phyloP scores from a whole-genome alignment of 768 basidiomycete species.

The Trametopsis cervina region DNA sequence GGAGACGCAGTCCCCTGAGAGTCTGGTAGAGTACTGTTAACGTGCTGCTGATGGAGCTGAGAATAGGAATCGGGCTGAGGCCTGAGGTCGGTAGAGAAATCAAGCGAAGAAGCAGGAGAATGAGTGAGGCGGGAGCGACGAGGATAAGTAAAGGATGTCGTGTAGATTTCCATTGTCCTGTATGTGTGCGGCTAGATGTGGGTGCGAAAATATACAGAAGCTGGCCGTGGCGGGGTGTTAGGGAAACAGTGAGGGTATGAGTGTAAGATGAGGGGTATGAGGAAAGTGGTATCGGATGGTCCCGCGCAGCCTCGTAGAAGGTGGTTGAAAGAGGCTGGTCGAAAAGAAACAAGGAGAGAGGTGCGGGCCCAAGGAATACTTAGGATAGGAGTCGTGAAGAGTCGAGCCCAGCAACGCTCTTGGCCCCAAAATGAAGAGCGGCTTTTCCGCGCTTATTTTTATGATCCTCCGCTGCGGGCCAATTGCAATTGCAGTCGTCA shows the following conservation, averaged over 20 bases:
- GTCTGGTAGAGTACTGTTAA: slow-evolving; percentile 24
- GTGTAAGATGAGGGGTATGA: slow-evolving; percentile 26
- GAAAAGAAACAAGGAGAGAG: slow-evolving; percentile 24
- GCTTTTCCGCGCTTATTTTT: slow-evolving; percentile 4
- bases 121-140: slow-evolving; percentile 69
- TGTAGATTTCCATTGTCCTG: slow-evolving; percentile 83
- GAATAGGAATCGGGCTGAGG: slow-evolving; percentile 26
- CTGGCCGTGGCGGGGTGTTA: slow-evolving; percentile 19
- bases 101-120: slow-evolving; percentile 57
- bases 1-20: slow-evolving; percentile 27
- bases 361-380: slow-evolving; percentile 13
- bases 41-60: slow-evolving; percentile 28
- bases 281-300: slow-evolving; percentile 28
- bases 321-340: slow-evolving; percentile 21
- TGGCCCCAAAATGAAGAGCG: slow-evolving; percentile 5
- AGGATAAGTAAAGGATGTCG: slow-evolving; percentile 89
- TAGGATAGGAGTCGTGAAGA: slow-evolving; percentile 11
- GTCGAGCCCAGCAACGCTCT: slow-evolving; percentile 5
- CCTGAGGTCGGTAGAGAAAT: slow-evolving; percentile 49
- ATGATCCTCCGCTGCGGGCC: neutral
- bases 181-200: slow-evolving; percentile 15
- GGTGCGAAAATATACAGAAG: slow-evolving; percentile 22
- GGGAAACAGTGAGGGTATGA: slow-evolving; percentile 26
- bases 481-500: neutral
- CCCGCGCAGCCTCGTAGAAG: slow-evolving; percentile 25